Conservation (phyloP, 2,329 filamentous ascomycete species). For the Fusarium sp. region DNA sequence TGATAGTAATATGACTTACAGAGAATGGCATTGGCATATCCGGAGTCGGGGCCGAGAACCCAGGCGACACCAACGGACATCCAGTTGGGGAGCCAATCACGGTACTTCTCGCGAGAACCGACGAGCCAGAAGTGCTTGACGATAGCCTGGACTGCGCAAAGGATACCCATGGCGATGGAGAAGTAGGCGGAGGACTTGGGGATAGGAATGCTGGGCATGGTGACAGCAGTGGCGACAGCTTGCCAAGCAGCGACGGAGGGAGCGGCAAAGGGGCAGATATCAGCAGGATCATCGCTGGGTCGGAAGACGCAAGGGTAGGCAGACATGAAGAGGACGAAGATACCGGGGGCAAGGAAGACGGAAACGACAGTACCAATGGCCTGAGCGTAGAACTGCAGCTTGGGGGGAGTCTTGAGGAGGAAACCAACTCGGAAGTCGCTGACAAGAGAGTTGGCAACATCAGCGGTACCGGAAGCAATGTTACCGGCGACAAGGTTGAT, state of each 20-base stretch:
- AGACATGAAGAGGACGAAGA: constrained; percentile 75
- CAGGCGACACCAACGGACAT: constrained; percentile 71
- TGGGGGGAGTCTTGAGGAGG: constrained; percentile 72
- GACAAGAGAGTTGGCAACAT: constrained; percentile 65
- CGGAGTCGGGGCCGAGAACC: constrained; percentile 64
- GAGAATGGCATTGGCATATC: constrained; percentile 67
- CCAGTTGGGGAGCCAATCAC: constrained; percentile 71
- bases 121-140: constrained; percentile 66
- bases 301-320: constrained; percentile 77
- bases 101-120: constrained; percentile 64
- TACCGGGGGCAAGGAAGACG: constrained; percentile 74
- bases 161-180: constrained; percentile 64
- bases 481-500: constrained; percentile 74
- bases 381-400: constrained; percentile 75
- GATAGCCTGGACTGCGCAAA: constrained; percentile 63
- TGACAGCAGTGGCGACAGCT: constrained; percentile 72
- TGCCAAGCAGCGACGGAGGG: constrained; percentile 75
- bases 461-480: constrained; percentile 66
- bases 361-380: constrained; percentile 70
- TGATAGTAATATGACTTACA: constrained; percentile 33
- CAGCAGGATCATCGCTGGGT: constrained; percentile 51
- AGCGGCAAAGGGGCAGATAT: constrained; percentile 67
- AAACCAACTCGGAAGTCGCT: constrained; percentile 76
- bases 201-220: constrained; percentile 66
- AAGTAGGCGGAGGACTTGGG: constrained; percentile 67